These are phyloP conservation scores for Piromyces sp. DNA, from an alignment of 192 early-diverging fungal species.

Conservation along the genomic window DNA sequence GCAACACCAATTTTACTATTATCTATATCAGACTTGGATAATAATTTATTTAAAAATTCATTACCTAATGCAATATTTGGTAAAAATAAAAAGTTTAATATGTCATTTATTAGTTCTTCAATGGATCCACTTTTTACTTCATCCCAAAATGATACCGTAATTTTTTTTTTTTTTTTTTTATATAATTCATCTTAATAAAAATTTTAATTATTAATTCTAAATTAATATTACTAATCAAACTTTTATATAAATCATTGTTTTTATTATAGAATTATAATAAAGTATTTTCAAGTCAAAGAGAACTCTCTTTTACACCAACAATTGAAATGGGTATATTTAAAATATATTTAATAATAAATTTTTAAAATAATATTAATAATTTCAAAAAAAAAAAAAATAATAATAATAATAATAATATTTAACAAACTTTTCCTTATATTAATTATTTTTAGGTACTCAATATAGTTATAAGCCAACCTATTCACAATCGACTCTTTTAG, in stretches of 20 bases:
- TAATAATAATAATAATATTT: no score
- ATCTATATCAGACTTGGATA: slow-evolving; percentile 33
- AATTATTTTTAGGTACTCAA: not conserved
- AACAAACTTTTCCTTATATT: no score
- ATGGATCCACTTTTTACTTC: slow-evolving; percentile 46
- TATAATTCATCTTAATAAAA: not conserved
- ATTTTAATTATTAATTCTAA: no score
- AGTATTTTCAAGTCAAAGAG: not conserved
- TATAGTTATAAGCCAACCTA: not conserved
- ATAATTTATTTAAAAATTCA: slow-evolving; percentile 37
- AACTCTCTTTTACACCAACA: not conserved
- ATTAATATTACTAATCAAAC: no score
- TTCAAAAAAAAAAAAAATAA: no score
- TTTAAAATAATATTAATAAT: no score
- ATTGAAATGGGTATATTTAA: not conserved
- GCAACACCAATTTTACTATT: slow-evolving; percentile 38
- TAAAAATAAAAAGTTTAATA: slow-evolving; percentile 35
- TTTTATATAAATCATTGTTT: no score
- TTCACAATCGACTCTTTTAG: not conserved
- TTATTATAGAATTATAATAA: not conserved
- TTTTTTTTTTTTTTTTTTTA: not conserved
- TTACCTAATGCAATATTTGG: slow-evolving; percentile 50
- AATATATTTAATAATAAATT: no score
- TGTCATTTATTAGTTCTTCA: slow-evolving; percentile 29
- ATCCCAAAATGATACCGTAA: slow-evolving; percentile 20